Conservation (phyloP, 75 land plant genomes). For the Selaginella tamariscina region DNA sequence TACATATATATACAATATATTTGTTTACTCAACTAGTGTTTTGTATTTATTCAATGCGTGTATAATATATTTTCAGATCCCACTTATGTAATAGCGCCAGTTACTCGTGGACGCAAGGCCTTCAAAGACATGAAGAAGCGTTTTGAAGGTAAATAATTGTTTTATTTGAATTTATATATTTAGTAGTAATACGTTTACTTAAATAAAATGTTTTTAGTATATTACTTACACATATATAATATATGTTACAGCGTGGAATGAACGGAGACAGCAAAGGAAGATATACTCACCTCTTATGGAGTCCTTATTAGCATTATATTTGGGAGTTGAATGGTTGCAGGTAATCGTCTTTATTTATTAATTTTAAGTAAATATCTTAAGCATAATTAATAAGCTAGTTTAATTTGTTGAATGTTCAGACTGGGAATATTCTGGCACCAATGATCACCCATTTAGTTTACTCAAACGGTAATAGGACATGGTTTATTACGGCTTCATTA, state of each 20-base stretch:
- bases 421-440: slow-evolving; percentile 76
- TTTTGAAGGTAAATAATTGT: slow-evolving; percentile 74
- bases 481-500: slow-evolving; percentile 81
- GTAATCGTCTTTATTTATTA: slow-evolving; percentile 18
- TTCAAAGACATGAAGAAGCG: slow-evolving; percentile 62
- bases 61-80: slow-evolving; percentile 47
- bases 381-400: not conserved
- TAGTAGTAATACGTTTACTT: too few species aligned
- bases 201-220: too few species aligned
- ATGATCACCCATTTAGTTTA: slow-evolving; percentile 86
- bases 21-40: not conserved
- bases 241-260: slow-evolving; percentile 69
- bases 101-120: slow-evolving; percentile 31
- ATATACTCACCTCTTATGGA: slow-evolving; percentile 94
- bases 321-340: slow-evolving; percentile 95
- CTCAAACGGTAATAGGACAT: slow-evolving; percentile 66
- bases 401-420: slow-evolving; percentile 23
- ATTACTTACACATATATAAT: too few species aligned
- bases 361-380: not conserved
- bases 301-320: slow-evolving; percentile 63
- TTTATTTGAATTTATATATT: too few species aligned
- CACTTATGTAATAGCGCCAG: slow-evolving; percentile 77
- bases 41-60: too few species aligned
- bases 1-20: not conserved
- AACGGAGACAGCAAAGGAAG: slow-evolving; percentile 68